A percentile compares a stretch with the other conserved stretches of the same genome.
Evolutionary conservation across 768 basidiomycete species (phyloP).

Genomic region (Kwoniella pini): DNA sequence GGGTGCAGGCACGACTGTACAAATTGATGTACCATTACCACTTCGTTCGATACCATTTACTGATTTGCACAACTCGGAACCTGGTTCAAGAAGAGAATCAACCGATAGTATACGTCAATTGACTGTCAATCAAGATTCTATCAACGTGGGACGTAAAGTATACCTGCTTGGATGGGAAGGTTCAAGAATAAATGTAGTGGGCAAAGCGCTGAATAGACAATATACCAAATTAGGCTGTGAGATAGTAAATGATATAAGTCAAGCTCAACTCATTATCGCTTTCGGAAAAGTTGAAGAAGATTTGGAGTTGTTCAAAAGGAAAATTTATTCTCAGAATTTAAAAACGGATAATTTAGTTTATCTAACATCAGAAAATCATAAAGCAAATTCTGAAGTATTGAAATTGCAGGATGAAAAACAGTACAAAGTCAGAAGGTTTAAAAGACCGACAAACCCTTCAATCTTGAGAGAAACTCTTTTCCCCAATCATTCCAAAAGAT

Average conservation of each 20-base stretch:
- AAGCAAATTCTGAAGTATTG: slow-evolving; percentile 25
- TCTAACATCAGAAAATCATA: slow-evolving; percentile 32
- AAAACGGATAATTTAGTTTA: slow-evolving; percentile 41
- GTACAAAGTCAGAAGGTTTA: slow-evolving; percentile 31
- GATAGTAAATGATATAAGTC: slow-evolving; percentile 15
- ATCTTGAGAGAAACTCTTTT: slow-evolving; percentile 42
- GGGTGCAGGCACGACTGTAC: slow-evolving; percentile 41
- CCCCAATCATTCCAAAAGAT: slow-evolving; percentile 21
- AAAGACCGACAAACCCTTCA: slow-evolving; percentile 42
- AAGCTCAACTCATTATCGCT: slow-evolving; percentile 46
- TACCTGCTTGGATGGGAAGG: slow-evolving; percentile 33
- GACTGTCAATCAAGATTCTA: neutral
- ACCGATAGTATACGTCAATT: slow-evolving; percentile 5
- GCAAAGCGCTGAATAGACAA: slow-evolving; percentile 29
- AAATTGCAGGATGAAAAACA: slow-evolving; percentile 6
- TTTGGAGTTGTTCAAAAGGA: slow-evolving; percentile 16
- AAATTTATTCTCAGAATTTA: neutral
- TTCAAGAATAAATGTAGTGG: slow-evolving; percentile 13
- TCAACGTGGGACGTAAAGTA: slow-evolving; percentile 23
- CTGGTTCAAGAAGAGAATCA: neutral
- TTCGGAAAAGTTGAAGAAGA: slow-evolving; percentile 36
- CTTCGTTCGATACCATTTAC: slow-evolving; percentile 12
- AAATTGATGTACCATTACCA: slow-evolving; percentile 44
- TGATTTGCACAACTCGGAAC: neutral
- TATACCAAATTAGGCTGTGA: slow-evolving; percentile 39